Evolutionary conservation across 139 green algal species (phyloP).

Genomic region (Closterium sp.): DNA sequence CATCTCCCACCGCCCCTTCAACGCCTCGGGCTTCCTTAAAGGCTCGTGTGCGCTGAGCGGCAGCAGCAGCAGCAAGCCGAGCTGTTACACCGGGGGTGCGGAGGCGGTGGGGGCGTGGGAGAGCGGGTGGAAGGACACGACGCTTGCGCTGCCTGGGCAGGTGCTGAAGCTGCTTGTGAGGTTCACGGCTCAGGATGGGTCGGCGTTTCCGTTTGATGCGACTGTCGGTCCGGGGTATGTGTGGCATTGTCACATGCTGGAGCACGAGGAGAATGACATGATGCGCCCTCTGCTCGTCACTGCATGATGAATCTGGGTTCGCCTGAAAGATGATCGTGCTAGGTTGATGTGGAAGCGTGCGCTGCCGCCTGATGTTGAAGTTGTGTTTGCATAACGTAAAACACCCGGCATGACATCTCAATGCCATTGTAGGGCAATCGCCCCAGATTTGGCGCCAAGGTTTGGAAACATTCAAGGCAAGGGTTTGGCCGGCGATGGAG

Average conservation of each 20-base stretch:
- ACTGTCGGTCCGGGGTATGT: constrained; percentile 2
- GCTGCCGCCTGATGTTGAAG: no score
- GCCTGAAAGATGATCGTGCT: no score
- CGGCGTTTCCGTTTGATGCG: not conserved
- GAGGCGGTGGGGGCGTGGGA: not conserved
- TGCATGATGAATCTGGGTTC: not conserved
- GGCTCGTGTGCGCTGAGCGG: constrained; percentile 1
- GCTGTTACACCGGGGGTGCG: constrained; percentile 8
- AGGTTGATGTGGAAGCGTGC: no score
- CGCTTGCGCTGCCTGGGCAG: not conserved
- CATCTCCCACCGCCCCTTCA: not conserved
- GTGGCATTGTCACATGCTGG: constrained; percentile 31
- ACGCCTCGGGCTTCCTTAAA: not conserved
- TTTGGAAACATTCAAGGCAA: no score
- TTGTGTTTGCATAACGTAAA: no score
- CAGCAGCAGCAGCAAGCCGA: not conserved
- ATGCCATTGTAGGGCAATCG: no score
- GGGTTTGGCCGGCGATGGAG: no score
- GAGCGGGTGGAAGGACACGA: constrained; percentile 37
- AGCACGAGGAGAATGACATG: constrained; percentile 39
- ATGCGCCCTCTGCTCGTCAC: constrained; percentile 14
- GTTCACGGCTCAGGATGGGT: constrained; percentile 11
- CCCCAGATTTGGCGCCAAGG: no score
- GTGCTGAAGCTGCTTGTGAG: constrained; percentile 6
- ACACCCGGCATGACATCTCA: no score